Evolutionary conservation across 2,329 filamentous ascomycete species (phyloP), one percentile per base, ranked within the genome.

Genomic region (Didymella lethalis): DNA sequence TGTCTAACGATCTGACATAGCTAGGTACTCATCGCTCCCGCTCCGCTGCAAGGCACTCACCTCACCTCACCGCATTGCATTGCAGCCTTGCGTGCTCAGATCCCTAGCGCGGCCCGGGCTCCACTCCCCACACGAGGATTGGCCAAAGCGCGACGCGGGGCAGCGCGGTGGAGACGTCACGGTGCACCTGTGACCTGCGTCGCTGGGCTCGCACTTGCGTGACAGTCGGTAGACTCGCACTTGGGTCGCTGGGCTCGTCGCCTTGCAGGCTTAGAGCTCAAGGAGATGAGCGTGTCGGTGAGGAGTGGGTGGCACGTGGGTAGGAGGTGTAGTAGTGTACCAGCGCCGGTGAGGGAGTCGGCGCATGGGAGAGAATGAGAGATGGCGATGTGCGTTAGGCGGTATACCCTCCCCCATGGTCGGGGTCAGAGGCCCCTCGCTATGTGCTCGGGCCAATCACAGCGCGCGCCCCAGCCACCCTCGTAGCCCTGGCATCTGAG

Each of bases 401-500:
- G 23, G 23, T 23, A 23, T 3, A 23, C 23, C 23, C 18, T 18
- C 18, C 18, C 18, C 18, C 18, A 18, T 18, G 18, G 18, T 18
- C 18, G 18, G 18, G 18, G 44, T 7, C 26, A 52, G 48, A 48
- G 48, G 55, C 34, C 20, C 56, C 56, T 46, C 57, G 51, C 50
- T 34, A 45, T 46, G 44, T 49, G 32, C 32, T 23, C 23, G 23
- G 12, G 2, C 57, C 57, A 55, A 60, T 60, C 34, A 48, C 7
- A 1, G 40, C 16, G 11, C 23, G 4, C 23, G 3, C 18, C 34
- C 57, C 57, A 60, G 52, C 57, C 57, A 51, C 44, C 36, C 48
- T 45, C 51, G 57, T 60, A 54, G 56, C 40, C 56, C 50, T 59
- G 56, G 50, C 32, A 47, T 59, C 55, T 47, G 56, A 28, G 56